These are phyloP conservation scores for Forsythia suspensa DNA, from an alignment of 257 asterid genomes.

Conservation along the genomic window DNA sequence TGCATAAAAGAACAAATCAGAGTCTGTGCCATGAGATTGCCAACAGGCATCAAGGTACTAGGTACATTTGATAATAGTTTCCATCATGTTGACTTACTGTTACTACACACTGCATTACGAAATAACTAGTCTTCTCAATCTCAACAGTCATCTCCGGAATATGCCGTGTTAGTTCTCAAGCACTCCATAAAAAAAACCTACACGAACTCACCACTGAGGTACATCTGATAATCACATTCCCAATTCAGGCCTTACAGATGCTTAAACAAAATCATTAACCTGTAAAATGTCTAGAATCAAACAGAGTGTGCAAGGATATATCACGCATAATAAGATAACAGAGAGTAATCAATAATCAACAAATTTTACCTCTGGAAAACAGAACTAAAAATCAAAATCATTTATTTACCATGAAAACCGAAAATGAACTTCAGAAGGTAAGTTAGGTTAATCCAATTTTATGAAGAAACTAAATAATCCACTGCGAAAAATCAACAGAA, in stretches of 20 bases:
- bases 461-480: background rate
- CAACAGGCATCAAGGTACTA: too few species aligned
- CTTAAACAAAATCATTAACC: background rate
- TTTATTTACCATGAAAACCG: background rate
- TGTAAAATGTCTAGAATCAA: background rate
- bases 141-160: too few species aligned
- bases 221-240: too few species aligned
- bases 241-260: background rate
- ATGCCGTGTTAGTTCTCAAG: too few species aligned
- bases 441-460: background rate
- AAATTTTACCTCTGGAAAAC: too few species aligned
- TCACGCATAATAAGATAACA: background rate
- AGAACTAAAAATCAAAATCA: constrained; percentile 1
- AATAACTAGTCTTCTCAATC: too few species aligned
- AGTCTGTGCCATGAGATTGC: too few species aligned
- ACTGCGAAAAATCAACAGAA: background rate
- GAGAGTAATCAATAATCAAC: background rate
- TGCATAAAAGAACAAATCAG: background rate
- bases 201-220: too few species aligned
- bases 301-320: background rate
- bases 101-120: too few species aligned
- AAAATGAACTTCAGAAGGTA: background rate
- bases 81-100: too few species aligned
- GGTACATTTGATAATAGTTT: too few species aligned
- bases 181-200: too few species aligned